Base-by-base conservation (phyloP, 805 yeast genomes). In the Dipodascus albidus region DNA sequence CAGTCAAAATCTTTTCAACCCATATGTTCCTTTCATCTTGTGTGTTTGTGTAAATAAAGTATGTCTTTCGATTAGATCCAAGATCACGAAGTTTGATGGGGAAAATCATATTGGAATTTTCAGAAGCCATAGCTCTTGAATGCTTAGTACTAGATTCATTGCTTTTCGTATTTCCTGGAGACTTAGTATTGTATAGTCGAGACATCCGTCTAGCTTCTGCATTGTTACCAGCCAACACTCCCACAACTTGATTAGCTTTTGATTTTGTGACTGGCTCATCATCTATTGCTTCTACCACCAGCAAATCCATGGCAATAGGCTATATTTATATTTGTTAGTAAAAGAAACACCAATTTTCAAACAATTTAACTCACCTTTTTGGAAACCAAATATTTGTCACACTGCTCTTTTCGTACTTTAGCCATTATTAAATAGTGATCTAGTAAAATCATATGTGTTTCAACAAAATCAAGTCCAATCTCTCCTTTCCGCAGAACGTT, bases 401-500 rank as follows among this genome's bases (percentile, higher is more conserved):
- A 61, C 52, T 55, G 56, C 2, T 69, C 72, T 31, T 68, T 70
- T 2, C 68, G 58, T 9, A 60, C 58, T 51, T 70, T 70, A 4
- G 73, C 64, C 22, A 71, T 54, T 1, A 71, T 63, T 48, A 87
- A 67, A 59, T 74, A 85, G 61, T 87, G 85, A 62, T 87, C 95
- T 52, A 87, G 67, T 24, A 87, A 67, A 19, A 86, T 78, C 22
- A 85, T 60, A 58, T 78, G 73, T 1, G 72, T 67, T 0, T 75
- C 70, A 4, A 72, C 68, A 42, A 85, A 74, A 42, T 82, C 83
- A 27, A 81, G 70, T 71, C 81, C 78, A 60, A 81, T 69, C 50
- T 84, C 93, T 14, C 87, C 80, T 55, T 82, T 80, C 53, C 83
- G 73, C 1, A 70, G 60, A 17, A 85, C 75, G 23, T 74, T 76